These are phyloP conservation scores for Miscanthus lutarioriparius DNA, from an alignment of 176 grass and related monocot genomes.

Conservation along the genomic window DNA sequence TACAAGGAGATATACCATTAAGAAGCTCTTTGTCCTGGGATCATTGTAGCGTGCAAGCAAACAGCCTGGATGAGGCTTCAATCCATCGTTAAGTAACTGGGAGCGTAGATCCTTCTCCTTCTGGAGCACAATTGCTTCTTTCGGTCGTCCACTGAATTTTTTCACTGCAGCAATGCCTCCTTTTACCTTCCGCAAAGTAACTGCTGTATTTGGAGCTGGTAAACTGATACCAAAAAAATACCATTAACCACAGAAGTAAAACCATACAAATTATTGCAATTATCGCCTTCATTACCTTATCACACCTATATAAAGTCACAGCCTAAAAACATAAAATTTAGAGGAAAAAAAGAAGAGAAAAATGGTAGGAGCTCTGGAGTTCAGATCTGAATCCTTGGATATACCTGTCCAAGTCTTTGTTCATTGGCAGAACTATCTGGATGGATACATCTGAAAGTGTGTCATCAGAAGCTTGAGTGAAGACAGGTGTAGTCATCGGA, in stretches of 20 bases:
- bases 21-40: slow-evolving; percentile 76
- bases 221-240: slow-evolving; percentile 54
- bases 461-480: slow-evolving; percentile 75
- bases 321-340: not conserved
- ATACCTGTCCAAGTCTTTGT: slow-evolving; percentile 77
- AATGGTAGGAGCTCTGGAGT: not conserved
- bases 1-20: slow-evolving; percentile 65
- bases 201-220: slow-evolving; percentile 54
- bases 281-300: not conserved
- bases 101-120: slow-evolving; percentile 61
- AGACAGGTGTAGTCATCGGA: slow-evolving; percentile 94
- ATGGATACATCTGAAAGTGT: slow-evolving; percentile 86
- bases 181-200: slow-evolving; percentile 59
- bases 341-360: not conserved
- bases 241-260: slow-evolving; percentile 17
- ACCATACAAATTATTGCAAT: not conserved
- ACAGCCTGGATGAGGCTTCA: slow-evolving; percentile 74
- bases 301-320: not conserved
- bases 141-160: slow-evolving; percentile 79
- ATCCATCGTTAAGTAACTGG: slow-evolving; percentile 62
- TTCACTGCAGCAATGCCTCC: slow-evolving; percentile 63
- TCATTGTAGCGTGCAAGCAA: slow-evolving; percentile 94
- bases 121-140: slow-evolving; percentile 62
- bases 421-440: slow-evolving; percentile 69
- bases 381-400: not conserved